These are phyloP conservation scores for Hansenula anomala DNA, from an alignment of 1,139 yeast species.

Conservation along the genomic window DNA sequence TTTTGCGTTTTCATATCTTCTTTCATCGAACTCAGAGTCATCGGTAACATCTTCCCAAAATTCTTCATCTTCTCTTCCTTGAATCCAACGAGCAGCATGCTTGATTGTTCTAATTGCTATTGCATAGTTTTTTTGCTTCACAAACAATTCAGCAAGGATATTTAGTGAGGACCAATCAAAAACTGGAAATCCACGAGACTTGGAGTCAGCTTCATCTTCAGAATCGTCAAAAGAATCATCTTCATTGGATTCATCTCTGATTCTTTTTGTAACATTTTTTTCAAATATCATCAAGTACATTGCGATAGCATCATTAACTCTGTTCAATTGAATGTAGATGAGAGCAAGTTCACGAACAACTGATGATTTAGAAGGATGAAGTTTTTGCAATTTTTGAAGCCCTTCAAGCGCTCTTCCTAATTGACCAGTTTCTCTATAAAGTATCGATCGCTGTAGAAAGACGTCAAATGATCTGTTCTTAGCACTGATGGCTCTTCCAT, in stretches of 20 bases:
- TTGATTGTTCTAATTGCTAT: constrained; percentile 65
- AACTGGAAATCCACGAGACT: constrained; percentile 27
- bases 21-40: constrained; percentile 79
- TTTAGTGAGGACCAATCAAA: constrained; percentile 91
- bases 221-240: constrained; percentile 17
- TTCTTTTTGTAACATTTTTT: constrained; percentile 36
- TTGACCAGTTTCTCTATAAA: constrained; percentile 62
- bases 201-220: constrained; percentile 19
- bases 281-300: constrained; percentile 67
- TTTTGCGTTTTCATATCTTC: constrained; percentile 46
- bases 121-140: constrained; percentile 58
- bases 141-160: constrained; percentile 73
- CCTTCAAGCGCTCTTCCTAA: constrained; percentile 73
- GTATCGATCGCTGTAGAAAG: constrained; percentile 55
- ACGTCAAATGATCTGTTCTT: constrained; percentile 51
- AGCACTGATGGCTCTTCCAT: constrained; percentile 63
- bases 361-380: constrained; percentile 57
- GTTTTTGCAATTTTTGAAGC: constrained; percentile 54
- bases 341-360: constrained; percentile 73
- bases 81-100: constrained; percentile 79
- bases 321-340: constrained; percentile 68
- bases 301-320: constrained; percentile 76
- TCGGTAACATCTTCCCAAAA: constrained; percentile 80
- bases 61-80: constrained; percentile 59
- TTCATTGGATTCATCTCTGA: constrained; percentile 16